Percentiles rank a stretch among this genome's conserved stretches.
Conservation (phyloP, 75 land plant species). For the Pinus tabuliformis region DNA sequence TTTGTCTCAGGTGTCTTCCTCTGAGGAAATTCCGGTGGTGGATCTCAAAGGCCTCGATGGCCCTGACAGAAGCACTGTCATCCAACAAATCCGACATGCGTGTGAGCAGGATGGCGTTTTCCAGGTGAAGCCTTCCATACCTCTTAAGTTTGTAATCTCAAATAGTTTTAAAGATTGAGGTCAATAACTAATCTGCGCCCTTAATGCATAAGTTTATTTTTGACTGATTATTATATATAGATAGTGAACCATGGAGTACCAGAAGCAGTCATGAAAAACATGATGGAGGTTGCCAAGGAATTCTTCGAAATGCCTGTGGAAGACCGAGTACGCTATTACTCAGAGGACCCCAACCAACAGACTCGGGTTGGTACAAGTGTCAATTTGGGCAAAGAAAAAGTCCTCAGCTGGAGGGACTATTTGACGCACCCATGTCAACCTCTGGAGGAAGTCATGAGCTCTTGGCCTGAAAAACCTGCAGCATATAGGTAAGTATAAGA, state of each 20-base stretch:
- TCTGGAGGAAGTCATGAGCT: conserved; percentile 14
- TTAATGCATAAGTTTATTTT: no score
- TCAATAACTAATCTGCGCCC: no score
- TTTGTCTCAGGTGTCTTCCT: not conserved
- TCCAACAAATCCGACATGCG: conserved; percentile 5
- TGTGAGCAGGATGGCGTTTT: conserved; percentile 26
- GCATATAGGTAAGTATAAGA: no score
- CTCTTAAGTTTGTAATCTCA: no score
- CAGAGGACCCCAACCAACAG: conserved; percentile 25
- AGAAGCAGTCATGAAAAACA: conserved; percentile 19
- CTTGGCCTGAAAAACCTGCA: conserved; percentile 68
- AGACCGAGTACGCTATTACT: conserved; percentile 29
- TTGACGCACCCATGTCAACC: conserved; percentile 57
- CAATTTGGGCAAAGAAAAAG: conserved; percentile 27
- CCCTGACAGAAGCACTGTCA: conserved; percentile 12
- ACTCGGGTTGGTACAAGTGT: conserved; percentile 42
- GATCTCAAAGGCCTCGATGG: conserved; percentile 43
- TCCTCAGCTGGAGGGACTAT: conserved; percentile 61
- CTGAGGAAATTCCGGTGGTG: conserved; percentile 29
- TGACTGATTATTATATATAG: conserved; percentile 8
- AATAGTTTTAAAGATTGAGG: no score
- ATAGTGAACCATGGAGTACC: conserved; percentile 66
- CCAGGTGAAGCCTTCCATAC: conserved; percentile 14
- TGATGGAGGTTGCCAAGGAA: conserved; percentile 28
- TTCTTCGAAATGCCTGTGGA: conserved; percentile 51